These are phyloP conservation scores for Plectosphaerella cucumerina DNA, from an alignment of 2,329 filamentous ascomycete genomes.

Conservation along the genomic window DNA sequence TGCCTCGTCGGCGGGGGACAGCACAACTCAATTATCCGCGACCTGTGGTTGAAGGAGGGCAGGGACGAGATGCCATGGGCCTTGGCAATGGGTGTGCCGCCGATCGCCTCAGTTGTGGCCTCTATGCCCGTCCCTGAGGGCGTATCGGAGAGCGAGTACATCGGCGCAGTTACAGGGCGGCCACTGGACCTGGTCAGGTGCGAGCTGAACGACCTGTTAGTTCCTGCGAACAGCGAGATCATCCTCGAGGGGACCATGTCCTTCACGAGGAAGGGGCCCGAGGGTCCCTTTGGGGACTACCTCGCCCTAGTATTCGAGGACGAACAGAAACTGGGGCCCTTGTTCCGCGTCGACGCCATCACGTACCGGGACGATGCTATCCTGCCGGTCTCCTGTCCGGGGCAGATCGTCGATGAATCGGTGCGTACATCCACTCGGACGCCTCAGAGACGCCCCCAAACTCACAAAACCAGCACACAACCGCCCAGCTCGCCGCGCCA, in stretches of 20 bases:
- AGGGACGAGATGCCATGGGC: conserved; percentile 42
- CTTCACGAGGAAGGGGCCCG: conserved; percentile 32
- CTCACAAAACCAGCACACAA: too few relatives aligned
- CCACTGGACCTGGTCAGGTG: conserved; percentile 46
- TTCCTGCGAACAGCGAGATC: conserved; percentile 47
- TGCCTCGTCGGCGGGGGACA: conserved; percentile 39
- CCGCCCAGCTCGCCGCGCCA: conserved; percentile 20
- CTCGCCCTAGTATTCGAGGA: neutral
- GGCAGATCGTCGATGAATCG: conserved; percentile 40
- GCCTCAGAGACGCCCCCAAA: too few relatives aligned
- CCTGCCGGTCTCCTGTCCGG: conserved; percentile 41
- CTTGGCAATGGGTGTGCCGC: conserved; percentile 42
- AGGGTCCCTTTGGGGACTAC: conserved; percentile 43
- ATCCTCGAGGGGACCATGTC: conserved; percentile 46
- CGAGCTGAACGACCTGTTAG: conserved; percentile 42
- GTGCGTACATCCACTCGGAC: too few relatives aligned
- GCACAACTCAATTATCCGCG: conserved; percentile 40
- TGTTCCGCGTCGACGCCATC: conserved; percentile 39
- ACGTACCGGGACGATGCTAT: conserved; percentile 44
- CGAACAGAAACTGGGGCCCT: conserved; percentile 19
- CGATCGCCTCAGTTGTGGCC: conserved; percentile 42
- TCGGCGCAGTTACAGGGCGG: conserved; percentile 39
- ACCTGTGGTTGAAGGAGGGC: conserved; percentile 40
- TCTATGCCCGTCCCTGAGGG: conserved; percentile 45
- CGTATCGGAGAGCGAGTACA: conserved; percentile 41